Evolutionary conservation across 1,284 basidiomycete genomes (phyloP).

Genomic region (Pseudozyma thailandica): DNA sequence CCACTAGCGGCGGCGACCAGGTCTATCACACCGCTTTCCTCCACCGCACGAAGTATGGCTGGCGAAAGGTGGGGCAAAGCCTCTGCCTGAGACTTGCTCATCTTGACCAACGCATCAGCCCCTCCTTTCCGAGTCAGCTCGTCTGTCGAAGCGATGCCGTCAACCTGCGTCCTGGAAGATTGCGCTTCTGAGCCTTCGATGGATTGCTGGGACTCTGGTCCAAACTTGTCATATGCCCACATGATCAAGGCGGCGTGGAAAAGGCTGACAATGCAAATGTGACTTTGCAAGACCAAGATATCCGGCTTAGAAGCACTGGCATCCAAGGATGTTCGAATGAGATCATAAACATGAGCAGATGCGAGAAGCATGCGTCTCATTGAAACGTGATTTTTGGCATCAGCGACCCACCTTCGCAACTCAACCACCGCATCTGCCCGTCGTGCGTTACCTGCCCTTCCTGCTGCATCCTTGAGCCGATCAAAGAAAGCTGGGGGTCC

Average conservation of each 20-base stretch:
- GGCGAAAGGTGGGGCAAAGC: constrained; percentile 9
- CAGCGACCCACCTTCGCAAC: constrained; percentile 10
- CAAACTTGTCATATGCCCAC: constrained; percentile 23
- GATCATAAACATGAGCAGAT: constrained; percentile 7
- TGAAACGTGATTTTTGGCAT: constrained; percentile 5
- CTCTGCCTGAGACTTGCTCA: constrained; percentile 3
- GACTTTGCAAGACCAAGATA: constrained; percentile 12
- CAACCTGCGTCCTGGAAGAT: neutral
- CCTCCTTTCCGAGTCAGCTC: no score
- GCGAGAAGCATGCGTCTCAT: constrained; percentile 20
- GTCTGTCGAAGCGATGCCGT: neutral
- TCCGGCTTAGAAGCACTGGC: neutral
- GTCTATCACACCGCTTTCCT: constrained; percentile 5
- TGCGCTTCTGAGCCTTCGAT: neutral
- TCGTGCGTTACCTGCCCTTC: constrained; percentile 11
- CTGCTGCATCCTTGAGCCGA: constrained; percentile 16
- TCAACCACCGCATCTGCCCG: constrained; percentile 11
- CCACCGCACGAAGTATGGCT: constrained; percentile 1
- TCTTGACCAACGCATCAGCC: neutral
- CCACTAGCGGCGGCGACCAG: neutral
- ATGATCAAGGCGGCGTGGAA: constrained; percentile 20
- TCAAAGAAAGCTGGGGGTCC: constrained; percentile 23
- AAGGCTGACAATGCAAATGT: constrained; percentile 18
- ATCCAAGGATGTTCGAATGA: constrained; percentile 10
- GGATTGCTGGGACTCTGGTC: neutral